Evolutionary conservation across 2,329 filamentous ascomycete genomes (phyloP), one percentile per base, ranked within the genome.

Genomic region (Coleophoma eucalyptorum): DNA sequence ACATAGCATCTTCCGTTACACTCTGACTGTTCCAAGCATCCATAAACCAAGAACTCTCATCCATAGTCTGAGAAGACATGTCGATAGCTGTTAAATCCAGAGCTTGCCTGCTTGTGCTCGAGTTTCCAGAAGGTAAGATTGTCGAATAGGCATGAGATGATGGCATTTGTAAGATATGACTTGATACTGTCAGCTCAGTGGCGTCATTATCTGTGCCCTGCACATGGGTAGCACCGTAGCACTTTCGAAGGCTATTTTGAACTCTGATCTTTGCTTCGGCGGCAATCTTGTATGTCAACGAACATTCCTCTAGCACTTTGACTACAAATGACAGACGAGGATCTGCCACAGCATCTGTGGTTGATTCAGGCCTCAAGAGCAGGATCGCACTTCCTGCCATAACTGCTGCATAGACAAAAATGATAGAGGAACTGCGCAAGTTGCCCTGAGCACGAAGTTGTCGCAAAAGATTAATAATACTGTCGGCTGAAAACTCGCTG

Each of bases 401-500:
- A 18, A 46, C 43, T 11, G 44, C 26, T 0, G 51, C 59, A 33
- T 65, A 65, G 0, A 62, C 54, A 4, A 65, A 52, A 1, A 62
- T 57, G 5, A 65, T 49, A 0, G 61, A 58, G 2, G 55, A 52
- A 4, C 64, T 53, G 8, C 50, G 43, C 1, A 65, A 50, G 3
- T 56, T 56, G 6, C 61, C 58, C 5, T 62, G 60, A 20, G 51
- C 55, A 0, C 61, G 44, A 16, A 60, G 62, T 8, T 55, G 47
- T 15, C 60, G 50, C 1, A 63, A 2, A 6, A 65, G 50, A 1
- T 53, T 57, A 0, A 50, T 49, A 6, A 63, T 60, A 4, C 62
- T 57, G 31, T 58, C 46, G 2, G 61, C 58, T 2, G 62, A 59
- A 1, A 50, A 50, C 3, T 57, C 31, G 38, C 61, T 64, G 5